Percentiles rank a stretch among this genome's conserved stretches.
Conservation (phyloP, 495 filamentous ascomycete genomes). For the Chlorociboria aeruginascens region DNA sequence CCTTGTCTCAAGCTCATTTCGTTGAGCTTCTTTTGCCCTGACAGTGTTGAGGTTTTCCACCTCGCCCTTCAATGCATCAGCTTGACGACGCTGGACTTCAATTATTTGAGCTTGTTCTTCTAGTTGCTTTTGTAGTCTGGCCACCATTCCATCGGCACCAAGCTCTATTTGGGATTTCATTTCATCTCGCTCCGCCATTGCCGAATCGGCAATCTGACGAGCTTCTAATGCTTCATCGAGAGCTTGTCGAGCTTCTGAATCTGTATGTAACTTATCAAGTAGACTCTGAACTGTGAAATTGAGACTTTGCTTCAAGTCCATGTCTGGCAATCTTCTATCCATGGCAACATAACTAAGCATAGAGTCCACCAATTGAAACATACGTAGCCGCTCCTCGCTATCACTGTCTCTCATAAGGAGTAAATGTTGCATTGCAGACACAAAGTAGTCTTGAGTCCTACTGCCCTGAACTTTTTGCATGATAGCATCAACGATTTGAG, state of each 20-base stretch:
- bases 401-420: conserved; percentile 88
- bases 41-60: conserved; percentile 76
- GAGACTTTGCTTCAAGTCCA: conserved; percentile 93
- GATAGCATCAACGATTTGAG: conserved; percentile 90
- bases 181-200: conserved; percentile 92
- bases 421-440: conserved; percentile 90
- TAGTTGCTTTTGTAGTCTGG: conserved; percentile 82
- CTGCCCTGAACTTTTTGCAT: conserved; percentile 73
- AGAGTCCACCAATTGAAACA: conserved; percentile 96
- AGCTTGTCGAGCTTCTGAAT: conserved; percentile 83
- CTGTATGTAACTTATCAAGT: conserved; percentile 89
- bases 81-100: conserved; percentile 74
- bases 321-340: conserved; percentile 89
- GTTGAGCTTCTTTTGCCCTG: conserved; percentile 82
- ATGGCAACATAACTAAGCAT: conserved; percentile 99
- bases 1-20: conserved; percentile 89
- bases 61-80: conserved; percentile 77
- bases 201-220: conserved; percentile 85
- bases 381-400: conserved; percentile 79
- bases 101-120: conserved; percentile 88
- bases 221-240: conserved; percentile 83
- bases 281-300: conserved; percentile 95
- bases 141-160: conserved; percentile 87
- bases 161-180: conserved; percentile 86
- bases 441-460: conserved; percentile 86